Evolutionary conservation across 441 rosid species (phyloP).

Genomic region (Erodium trifolium): DNA sequence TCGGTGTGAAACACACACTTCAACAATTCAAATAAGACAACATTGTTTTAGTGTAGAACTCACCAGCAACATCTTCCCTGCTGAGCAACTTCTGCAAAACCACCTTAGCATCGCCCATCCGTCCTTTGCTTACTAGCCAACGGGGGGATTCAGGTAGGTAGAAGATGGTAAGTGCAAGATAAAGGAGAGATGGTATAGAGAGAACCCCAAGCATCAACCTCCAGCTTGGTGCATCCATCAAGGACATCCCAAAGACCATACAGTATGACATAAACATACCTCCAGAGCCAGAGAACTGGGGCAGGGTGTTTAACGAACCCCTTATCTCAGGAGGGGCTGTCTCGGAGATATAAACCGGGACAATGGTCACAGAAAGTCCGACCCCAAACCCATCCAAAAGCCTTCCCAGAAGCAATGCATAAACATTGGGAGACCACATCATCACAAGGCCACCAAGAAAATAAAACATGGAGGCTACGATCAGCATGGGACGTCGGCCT

Average conservation of each 20-base stretch:
- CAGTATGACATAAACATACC: slow-evolving; percentile 84
- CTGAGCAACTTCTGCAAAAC: slow-evolving; percentile 72
- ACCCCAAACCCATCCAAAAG: slow-evolving; percentile 76
- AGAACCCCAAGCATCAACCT: slow-evolving; percentile 86
- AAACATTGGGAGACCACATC: slow-evolving; percentile 86
- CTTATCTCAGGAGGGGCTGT: slow-evolving; percentile 86
- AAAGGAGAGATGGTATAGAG: slow-evolving; percentile 53
- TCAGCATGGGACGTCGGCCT: slow-evolving; percentile 72
- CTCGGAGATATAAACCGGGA: slow-evolving; percentile 82
- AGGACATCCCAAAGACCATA: slow-evolving; percentile 76
- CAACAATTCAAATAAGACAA: no score
- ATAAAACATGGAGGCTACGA: slow-evolving; percentile 61
- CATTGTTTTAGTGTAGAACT: slow-evolving; percentile 4
- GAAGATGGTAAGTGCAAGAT: slow-evolving; percentile 43
- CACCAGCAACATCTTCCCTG: slow-evolving; percentile 82
- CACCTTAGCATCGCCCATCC: slow-evolving; percentile 64
- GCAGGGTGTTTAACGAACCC: slow-evolving; percentile 73
- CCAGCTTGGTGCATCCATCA: slow-evolving; percentile 63
- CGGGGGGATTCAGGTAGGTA: slow-evolving; percentile 89
- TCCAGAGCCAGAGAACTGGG: slow-evolving; percentile 74
- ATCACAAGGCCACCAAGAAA: slow-evolving; percentile 60
- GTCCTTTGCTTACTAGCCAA: slow-evolving; percentile 94
- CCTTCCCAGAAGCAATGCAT: slow-evolving; percentile 57
- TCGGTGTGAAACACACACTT: no score
- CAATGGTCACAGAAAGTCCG: slow-evolving; percentile 70